A percentile compares a stretch with the other conserved stretches of the same genome.
Evolutionary conservation across 306 rosid species (phyloP).

Genomic region (Ochetophila trinervis): DNA sequence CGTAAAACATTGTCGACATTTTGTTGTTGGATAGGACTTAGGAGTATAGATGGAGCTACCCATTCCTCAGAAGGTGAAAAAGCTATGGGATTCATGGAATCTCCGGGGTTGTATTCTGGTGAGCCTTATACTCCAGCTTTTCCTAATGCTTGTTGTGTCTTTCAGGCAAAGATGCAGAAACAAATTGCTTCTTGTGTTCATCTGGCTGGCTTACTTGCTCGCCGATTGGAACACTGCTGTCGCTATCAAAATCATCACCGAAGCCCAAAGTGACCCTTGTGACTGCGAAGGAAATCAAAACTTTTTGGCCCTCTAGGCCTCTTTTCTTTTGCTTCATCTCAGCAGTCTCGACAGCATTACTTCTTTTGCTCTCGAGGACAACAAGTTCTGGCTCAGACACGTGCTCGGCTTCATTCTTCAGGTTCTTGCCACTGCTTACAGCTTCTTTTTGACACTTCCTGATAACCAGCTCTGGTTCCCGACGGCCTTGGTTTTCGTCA

Average conservation of each 20-base stretch:
- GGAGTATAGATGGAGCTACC: slow-evolving; percentile 27
- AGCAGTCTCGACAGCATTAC: slow-evolving; percentile 35
- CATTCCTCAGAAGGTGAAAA: slow-evolving; percentile 21
- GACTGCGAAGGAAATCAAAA: not conserved
- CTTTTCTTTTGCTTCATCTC: slow-evolving; percentile 33
- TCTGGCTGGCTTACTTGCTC: slow-evolving; percentile 27
- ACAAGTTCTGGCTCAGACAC: slow-evolving; percentile 36
- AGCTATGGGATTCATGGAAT: slow-evolving; percentile 43
- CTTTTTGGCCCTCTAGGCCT: slow-evolving; percentile 29
- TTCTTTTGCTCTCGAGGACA: slow-evolving; percentile 36
- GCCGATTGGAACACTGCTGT: slow-evolving; percentile 29
- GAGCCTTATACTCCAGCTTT: slow-evolving; percentile 20
- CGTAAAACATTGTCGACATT: too few relatives aligned
- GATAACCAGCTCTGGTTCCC: slow-evolving; percentile 11
- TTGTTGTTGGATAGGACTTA: too few relatives aligned
- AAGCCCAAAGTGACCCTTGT: not conserved
- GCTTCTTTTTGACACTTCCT: slow-evolving; percentile 14
- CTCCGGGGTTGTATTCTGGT: slow-evolving; percentile 22
- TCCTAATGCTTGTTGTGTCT: not conserved
- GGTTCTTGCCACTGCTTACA: slow-evolving; percentile 13
- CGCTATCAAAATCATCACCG: slow-evolving; percentile 25
- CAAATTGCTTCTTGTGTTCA: not conserved
- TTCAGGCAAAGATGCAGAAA: slow-evolving; percentile 18
- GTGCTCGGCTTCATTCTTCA: slow-evolving; percentile 11
- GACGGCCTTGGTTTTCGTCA: slow-evolving; percentile 13